A percentile compares a stretch with the other conserved stretches of the same genome.
Conservation (phyloP, 257 asterid genomes). For the Vinca minor region DNA sequence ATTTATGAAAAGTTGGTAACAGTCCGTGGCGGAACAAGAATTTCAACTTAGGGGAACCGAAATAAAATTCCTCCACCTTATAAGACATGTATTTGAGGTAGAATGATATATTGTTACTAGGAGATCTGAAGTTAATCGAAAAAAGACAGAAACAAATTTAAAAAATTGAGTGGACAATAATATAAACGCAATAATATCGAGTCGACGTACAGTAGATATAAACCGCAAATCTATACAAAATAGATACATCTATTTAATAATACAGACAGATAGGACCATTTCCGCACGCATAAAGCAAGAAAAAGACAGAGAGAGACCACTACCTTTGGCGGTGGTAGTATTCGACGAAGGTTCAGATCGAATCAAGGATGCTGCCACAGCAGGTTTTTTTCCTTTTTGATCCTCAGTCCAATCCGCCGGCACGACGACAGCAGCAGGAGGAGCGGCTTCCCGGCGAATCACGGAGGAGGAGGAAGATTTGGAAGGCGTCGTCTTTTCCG, state of each 20-base stretch:
- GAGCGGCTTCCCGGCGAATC: slow-evolving; percentile 17
- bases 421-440: slow-evolving; percentile 9
- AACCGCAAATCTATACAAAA: neutral
- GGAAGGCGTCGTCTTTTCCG: slow-evolving; percentile 29
- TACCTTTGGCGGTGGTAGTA: slow-evolving; percentile 19
- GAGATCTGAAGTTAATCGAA: no score
- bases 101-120: no score
- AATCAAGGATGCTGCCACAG: slow-evolving; percentile 19
- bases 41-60: no score
- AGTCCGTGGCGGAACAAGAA: no score
- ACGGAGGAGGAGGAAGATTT: slow-evolving; percentile 7
- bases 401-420: slow-evolving; percentile 21
- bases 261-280: neutral
- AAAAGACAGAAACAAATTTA: no score
- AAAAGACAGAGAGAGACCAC: neutral
- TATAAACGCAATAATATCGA: neutral
- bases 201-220: no score
- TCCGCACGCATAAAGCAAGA: neutral
- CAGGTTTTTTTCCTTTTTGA: slow-evolving; percentile 12
- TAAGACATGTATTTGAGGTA: no score
- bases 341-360: slow-evolving; percentile 17
- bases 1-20: neutral
- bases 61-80: no score
- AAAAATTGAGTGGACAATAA: no score
- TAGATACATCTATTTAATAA: neutral